Evolutionary conservation across 192 early-diverging fungal genomes (phyloP), one percentile per base, ranked within the genome.

Genomic region (Powellomyces hirtus): DNA sequence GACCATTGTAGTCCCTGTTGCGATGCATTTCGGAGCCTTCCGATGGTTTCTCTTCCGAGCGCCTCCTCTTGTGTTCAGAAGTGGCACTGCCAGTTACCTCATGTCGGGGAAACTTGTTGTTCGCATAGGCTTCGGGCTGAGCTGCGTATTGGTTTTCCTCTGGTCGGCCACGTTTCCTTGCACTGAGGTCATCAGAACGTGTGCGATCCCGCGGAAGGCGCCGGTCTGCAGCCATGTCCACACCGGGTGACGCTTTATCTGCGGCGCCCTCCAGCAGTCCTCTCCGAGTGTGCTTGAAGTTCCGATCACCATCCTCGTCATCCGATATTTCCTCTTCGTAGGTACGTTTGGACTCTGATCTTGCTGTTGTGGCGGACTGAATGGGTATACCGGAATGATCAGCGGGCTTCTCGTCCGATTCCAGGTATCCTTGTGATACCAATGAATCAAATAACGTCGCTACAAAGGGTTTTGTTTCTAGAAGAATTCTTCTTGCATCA

Each of bases 391-490:
- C n/a, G n/a, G n/a, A n/a, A n/a, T n/a, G n/a, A n/a, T n/a, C n/a
- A n/a, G n/a, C n/a, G n/a, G n/a, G n/a, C n/a, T n/a, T n/a, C n/a
- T n/a, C n/a, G n/a, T n/a, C n/a, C n/a, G n/a, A n/a, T 8, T 4
- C 63, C 20, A 86, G 52, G 64, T 84, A 87, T 29, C 75, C 73
- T 53, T 81, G 75, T 8, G 62, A 63, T 18, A 58, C 71, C 22
- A 90, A 27, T 6, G 73, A 74, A 3, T 76, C 62, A 68, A 92
- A 92, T 22, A 91, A 70, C 55, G 73, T 74, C 0, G 67, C 57
- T 31, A 93, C 86, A 70, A 92, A 93, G 1, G 78, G 66, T 24
- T 69, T 57, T 7, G 91, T 91, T 78, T 89, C 89, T 92, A 75
- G 24, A 56, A 56, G 29, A 56, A 29, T 2, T 18, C 5, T 2